Percentiles rank a stretch among this genome's conserved stretches.
Conservation (phyloP, 2,329 filamentous ascomycete genomes). For the Phaeosphaeriaceae sp. region DNA sequence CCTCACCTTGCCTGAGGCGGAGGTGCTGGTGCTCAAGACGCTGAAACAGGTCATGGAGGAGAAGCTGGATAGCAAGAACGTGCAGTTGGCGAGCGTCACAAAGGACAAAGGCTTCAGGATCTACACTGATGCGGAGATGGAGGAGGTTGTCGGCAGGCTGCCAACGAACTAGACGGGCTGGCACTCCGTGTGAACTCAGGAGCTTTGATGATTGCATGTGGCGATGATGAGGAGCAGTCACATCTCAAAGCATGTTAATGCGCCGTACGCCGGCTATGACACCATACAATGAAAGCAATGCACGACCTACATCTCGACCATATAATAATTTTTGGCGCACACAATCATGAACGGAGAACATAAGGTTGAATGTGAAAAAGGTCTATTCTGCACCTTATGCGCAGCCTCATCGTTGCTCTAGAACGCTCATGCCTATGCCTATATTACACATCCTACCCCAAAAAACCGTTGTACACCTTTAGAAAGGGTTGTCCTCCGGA, state of each 20-base stretch:
- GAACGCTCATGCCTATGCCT: conserved; percentile 17
- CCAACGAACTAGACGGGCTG: conserved; percentile 54
- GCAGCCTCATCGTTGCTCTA: conserved; percentile 10
- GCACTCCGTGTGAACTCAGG: not conserved
- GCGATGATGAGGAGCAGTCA: conserved; percentile 1
- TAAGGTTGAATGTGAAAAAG: conserved; percentile 16
- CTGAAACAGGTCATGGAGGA: conserved; percentile 99
- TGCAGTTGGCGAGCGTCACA: conserved; percentile 96
- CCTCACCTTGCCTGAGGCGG: conserved; percentile 88
- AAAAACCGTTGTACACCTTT: conserved; percentile 13
- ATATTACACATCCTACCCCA: conserved; percentile 24
- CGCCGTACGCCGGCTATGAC: conserved; percentile 6
- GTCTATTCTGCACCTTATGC: conserved; percentile 37
- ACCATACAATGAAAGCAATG: conserved; percentile 7
- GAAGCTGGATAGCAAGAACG: conserved; percentile 98
- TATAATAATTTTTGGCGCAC: not conserved
- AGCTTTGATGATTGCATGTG: not conserved
- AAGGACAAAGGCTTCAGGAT: conserved; percentile 98
- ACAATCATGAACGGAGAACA: not conserved
- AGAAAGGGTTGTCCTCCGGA: conserved; percentile 71
- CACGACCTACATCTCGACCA: not conserved
- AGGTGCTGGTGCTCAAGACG: conserved; percentile 95
- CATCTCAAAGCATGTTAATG: conserved; percentile 8
- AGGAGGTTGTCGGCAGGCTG: conserved; percentile 84
- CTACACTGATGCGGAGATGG: conserved; percentile 98